These are phyloP conservation scores for Chalciporus piperatus DNA, from an alignment of 768 basidiomycete genomes.

Conservation along the genomic window DNA sequence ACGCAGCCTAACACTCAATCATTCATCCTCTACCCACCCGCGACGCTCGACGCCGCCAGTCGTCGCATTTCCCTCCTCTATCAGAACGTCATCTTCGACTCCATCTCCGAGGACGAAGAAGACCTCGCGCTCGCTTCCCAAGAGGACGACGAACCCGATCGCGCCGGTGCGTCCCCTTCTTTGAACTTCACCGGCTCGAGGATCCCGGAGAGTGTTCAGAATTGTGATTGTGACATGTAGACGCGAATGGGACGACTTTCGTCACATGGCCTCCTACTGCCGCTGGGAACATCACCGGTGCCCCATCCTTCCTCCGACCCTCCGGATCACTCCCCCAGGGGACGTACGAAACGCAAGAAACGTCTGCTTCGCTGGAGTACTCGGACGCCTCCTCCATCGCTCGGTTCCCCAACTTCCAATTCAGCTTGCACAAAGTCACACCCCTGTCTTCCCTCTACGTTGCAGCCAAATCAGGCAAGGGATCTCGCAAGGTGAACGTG, in stretches of 20 bases:
- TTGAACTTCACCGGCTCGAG: conserved; percentile 1
- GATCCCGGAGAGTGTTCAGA: conserved; percentile 3
- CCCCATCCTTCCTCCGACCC: conserved; percentile 25
- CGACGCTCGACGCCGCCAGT: conserved; percentile 64
- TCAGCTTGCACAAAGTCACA: conserved; percentile 60
- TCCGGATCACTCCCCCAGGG: conserved; percentile 26
- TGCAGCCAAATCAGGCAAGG: conserved; percentile 29
- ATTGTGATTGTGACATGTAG: conserved; percentile 21
- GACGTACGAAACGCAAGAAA: conserved; percentile 44
- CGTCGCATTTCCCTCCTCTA: conserved; percentile 69
- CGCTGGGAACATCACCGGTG: conserved; percentile 19
- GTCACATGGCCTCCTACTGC: conserved; percentile 60
- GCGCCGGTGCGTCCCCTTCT: conserved; percentile 12
- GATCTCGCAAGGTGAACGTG: conserved; percentile 50
- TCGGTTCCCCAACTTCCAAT: conserved; percentile 71
- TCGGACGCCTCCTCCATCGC: conserved; percentile 72
- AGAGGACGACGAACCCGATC: conserved; percentile 16
- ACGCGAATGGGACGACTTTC: conserved; percentile 47
- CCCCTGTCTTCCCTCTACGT: conserved; percentile 43
- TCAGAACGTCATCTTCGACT: conserved; percentile 67
- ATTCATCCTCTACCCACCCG: conserved; percentile 38
- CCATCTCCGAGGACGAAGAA: conserved; percentile 37
- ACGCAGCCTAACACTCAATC: conserved; percentile 20
- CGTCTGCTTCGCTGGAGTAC: conserved; percentile 46
- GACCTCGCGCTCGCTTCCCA: conserved; percentile 21